Percentiles rank a stretch among this genome's conserved stretches.
Conservation (phyloP, 2,329 filamentous ascomycete genomes). For the Pseudopyrenochaeta lycopersici region DNA sequence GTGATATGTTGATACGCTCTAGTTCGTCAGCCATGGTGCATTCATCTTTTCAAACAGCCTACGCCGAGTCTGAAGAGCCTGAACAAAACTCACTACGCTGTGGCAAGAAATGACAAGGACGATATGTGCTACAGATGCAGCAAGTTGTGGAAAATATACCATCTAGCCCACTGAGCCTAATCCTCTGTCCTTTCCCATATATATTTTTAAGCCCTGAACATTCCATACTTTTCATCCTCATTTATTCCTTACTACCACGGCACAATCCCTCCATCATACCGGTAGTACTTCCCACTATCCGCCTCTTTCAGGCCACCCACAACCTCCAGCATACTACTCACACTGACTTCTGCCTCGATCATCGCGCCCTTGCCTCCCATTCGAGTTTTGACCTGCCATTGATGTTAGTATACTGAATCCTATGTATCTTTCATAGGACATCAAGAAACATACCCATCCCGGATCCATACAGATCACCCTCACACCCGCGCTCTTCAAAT, state of each 20-base stretch:
- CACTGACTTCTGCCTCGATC: conserved; percentile 49
- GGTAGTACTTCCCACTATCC: conserved; percentile 50
- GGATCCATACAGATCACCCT: conserved; percentile 55
- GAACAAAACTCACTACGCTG: too few relatives aligned
- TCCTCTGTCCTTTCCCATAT: not conserved
- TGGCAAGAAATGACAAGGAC: too few relatives aligned
- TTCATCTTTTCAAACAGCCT: too few relatives aligned
- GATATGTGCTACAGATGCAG: too few relatives aligned
- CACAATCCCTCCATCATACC: conserved; percentile 47
- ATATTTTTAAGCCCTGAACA: not conserved
- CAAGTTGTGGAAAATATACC: too few relatives aligned
- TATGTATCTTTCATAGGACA: not conserved
- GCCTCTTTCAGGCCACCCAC: conserved; percentile 40
- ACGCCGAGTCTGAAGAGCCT: too few relatives aligned
- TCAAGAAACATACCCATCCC: conserved; percentile 47
- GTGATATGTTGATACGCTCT: not conserved
- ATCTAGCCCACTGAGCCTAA: not conserved
- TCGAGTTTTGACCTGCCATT: conserved; percentile 43
- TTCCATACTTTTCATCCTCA: not conserved
- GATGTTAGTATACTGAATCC: not conserved
- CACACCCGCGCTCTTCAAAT: conserved; percentile 38
- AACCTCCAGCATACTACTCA: conserved; percentile 51
- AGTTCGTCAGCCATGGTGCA: too few relatives aligned
- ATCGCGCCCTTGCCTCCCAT: conserved; percentile 55
- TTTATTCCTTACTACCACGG: conserved; percentile 37